Base-by-base conservation (phyloP, 164 flowering plant genomes). In the Malania oleifera region DNA sequence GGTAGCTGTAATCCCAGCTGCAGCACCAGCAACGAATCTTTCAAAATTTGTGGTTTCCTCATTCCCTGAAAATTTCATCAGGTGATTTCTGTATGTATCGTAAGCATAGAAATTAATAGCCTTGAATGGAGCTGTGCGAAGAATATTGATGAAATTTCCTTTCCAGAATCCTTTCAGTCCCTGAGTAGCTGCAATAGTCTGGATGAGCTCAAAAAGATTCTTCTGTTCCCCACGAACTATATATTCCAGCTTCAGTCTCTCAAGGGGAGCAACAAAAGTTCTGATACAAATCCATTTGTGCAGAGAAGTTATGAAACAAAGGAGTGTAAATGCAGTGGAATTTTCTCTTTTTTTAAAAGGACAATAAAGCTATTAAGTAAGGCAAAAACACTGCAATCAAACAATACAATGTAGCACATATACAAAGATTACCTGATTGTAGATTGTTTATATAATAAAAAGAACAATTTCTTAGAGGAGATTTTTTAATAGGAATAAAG, bases 121-220 rank as follows among this genome's bases (percentile, higher is more conserved):
- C 72, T 89, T 89, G 65, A 91, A 91, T 62, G 96, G 98, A 63
- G 98, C 98, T 11, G 96, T 89, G 3, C 92, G 87, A 20, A 92
- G 95, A 71, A 92, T 84, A 65, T 92, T 89, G 54, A 89, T 77
- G 28, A 89, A 71, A 60, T 89, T 92, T 51, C 98, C 98, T 71
- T 80, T 92, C 98, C 98, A 87, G 64, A 92, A 92, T 45, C 98
- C 98, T 64, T 65, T 74, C 63, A 87, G 61, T 23, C 98, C 95
- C 70, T 89, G 95, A 52, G 89, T 67, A 20, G 62, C 69, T 15
- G 92, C 96, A 78, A 91, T 91, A 28, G 72, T 70, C 44, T 70
- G 71, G 47, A 89, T 67, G 31, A 91, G 82, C 63, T 83, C 91
- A 62, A 73, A 48, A 15, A 91, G 59, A 67, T 85, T 66, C 79